Percentiles rank a stretch among this genome's conserved stretches.
Evolutionary conservation across 2,329 filamentous ascomycete genomes (phyloP).

Genomic region (Fusarium pseudograminearum): DNA sequence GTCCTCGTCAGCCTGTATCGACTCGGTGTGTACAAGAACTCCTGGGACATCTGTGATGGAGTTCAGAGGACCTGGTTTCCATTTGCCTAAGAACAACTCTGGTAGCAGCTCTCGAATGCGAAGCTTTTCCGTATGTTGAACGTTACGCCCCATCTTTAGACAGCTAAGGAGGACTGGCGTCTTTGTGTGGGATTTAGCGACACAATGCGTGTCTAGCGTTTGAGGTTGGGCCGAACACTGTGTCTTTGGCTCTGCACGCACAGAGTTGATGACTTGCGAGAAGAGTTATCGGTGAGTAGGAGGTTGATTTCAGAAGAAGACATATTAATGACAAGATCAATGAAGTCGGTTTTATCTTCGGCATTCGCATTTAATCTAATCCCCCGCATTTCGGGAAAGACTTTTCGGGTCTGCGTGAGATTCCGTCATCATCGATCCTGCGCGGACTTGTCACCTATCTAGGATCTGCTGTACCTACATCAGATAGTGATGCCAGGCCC

Average conservation of each 20-base stretch:
- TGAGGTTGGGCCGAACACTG: not conserved
- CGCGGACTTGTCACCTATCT: not conserved
- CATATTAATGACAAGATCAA: not conserved
- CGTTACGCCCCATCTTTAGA: not conserved
- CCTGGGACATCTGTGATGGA: slow-evolving; percentile 64
- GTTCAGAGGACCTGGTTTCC: slow-evolving; percentile 60
- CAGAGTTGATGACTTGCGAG: no score
- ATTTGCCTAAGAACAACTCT: slow-evolving; percentile 57
- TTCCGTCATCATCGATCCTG: not conserved
- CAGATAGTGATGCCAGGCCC: not conserved
- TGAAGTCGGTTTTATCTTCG: not conserved
- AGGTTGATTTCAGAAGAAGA: no score
- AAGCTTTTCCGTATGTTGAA: not conserved
- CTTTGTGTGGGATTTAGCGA: no score
- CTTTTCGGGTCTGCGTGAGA: slow-evolving; percentile 12
- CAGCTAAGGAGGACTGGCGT: not conserved
- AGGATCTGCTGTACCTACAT: not conserved
- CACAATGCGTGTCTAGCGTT: not conserved
- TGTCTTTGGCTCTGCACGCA: fast-evolving
- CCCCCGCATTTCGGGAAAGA: slow-evolving; percentile 18
- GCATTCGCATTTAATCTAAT: slow-evolving; percentile 7
- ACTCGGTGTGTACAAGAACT: slow-evolving; percentile 60
- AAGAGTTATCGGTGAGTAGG: not conserved
- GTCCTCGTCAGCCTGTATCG: slow-evolving; percentile 53
- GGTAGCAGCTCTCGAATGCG: slow-evolving; percentile 60